phyloP scores from a whole-genome alignment of 495 filamentous ascomycete genomes.

The Penicillium daleae region DNA sequence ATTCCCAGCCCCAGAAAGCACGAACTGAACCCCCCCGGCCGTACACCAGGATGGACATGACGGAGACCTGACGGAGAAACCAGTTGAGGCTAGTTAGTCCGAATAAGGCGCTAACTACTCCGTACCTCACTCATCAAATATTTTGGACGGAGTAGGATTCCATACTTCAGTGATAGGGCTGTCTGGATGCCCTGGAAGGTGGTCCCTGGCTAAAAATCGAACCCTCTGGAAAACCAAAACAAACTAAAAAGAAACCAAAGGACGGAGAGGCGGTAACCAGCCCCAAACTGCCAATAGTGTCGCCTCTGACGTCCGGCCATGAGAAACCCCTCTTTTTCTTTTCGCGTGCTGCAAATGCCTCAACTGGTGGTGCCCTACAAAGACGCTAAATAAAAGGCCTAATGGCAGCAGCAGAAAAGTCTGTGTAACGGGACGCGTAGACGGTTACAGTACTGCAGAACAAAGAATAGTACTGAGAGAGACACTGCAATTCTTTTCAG shows the following conservation, averaged over 20 bases:
- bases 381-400: not conserved
- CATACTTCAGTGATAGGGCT: not conserved
- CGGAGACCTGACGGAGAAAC: not conserved
- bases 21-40: not conserved
- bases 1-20: not conserved
- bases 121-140: not conserved
- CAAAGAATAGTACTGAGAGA: too few relatives aligned
- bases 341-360: not conserved
- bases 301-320: not conserved
- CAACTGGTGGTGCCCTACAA: not conserved
- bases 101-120: not conserved
- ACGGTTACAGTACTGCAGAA: not conserved
- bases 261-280: not conserved
- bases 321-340: not conserved
- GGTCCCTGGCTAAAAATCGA: conserved; percentile 1
- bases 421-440: not conserved
- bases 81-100: not conserved
- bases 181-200: not conserved
- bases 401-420: not conserved
- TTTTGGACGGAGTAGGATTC: not conserved
- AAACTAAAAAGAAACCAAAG: not conserved
- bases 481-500: too few relatives aligned
- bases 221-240: not conserved
- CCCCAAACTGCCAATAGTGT: conserved; percentile 7
- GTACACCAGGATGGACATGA: not conserved